Evolutionary conservation across 192 early-diverging fungal genomes (phyloP).

Genomic region (Podila epigama): DNA sequence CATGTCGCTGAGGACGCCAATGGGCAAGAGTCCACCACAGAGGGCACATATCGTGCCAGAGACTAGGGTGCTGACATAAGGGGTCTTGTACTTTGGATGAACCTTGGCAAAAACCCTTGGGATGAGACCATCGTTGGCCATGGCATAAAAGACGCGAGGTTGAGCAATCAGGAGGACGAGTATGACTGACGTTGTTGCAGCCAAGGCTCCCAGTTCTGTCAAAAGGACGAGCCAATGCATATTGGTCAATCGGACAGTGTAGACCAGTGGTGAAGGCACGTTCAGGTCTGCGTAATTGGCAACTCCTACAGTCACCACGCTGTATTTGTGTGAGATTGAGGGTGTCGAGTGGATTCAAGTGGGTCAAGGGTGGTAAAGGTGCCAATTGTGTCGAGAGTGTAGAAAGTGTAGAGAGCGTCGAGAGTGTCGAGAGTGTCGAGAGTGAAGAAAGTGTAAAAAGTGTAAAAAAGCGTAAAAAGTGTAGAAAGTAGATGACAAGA

Average conservation of each 20-base stretch:
- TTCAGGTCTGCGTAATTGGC: slow-evolving; percentile 61
- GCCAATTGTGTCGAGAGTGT: too few relatives aligned
- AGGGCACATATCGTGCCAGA: slow-evolving; percentile 72
- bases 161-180: slow-evolving; percentile 80
- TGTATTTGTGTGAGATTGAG: too few relatives aligned
- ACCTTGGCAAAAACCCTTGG: slow-evolving; percentile 74
- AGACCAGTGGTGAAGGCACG: slow-evolving; percentile 63
- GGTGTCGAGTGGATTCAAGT: too few relatives aligned
- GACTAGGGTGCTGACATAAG: slow-evolving; percentile 73
- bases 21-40: slow-evolving; percentile 76
- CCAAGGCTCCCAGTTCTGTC: slow-evolving; percentile 79
- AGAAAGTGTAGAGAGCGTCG: too few relatives aligned
- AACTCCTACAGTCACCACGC: slow-evolving; percentile 79
- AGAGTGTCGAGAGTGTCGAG: too few relatives aligned
- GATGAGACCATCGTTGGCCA: slow-evolving; percentile 92
- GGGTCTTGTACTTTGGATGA: slow-evolving; percentile 78
- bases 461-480: too few relatives aligned
- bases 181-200: slow-evolving; percentile 82
- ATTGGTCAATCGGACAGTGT: slow-evolving; percentile 45
- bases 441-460: too few relatives aligned
- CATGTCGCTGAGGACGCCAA: slow-evolving; percentile 85
- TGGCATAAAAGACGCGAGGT: slow-evolving; percentile 86
- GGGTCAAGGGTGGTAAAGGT: too few relatives aligned
- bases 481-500: background rate
- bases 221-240: slow-evolving; percentile 78